Evolutionary conservation across 1,284 basidiomycete genomes (phyloP), one percentile per base, ranked within the genome.

Genomic region (Sphagnurus paluster): DNA sequence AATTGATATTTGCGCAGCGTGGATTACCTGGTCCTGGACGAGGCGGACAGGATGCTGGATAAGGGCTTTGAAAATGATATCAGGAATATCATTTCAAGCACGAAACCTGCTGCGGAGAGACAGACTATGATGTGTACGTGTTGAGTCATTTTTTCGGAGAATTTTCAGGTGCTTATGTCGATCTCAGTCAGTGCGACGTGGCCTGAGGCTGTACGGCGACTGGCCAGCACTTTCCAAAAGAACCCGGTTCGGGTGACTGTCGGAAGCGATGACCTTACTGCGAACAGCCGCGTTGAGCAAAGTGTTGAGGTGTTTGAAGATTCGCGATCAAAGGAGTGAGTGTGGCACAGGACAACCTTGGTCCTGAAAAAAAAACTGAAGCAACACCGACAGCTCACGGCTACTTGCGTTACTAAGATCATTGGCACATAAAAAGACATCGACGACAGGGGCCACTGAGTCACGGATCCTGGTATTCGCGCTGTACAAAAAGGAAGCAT

Each of bases 21-120:
- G 20, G 77, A 84, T 40, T 98, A 95, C 72, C 76, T 98, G 13
- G 96, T 98, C 0, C 72, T 99, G 32, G 97, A 99, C 62, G 96
- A 99, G 70, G 96, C 96, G 1, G 96, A 99, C 70, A 80, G 96
- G 37, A 98, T 99, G 96, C 76, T 99, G 39, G 97, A 99, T 67
- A 94, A 90, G 61, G 97, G 97, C 0, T 99, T 99, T 67, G 97
- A 99, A 71, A 97, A 98, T 59, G 97, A 99, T 66, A 98, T 99
- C 55, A 79, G 93, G 39, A 80, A 80, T 47, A 99, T 99, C 60
- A 95, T 99, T 52, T 85, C 82, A 6, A 76, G 82, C 58, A 86
- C 87, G 23, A 87, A 87, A 56, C 80, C 80, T 55, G 72, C 75
- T 9, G 66, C 69, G 10, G 76, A 82, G 44, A 76, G 92, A 28